Evolutionary conservation across 1,139 yeast species (phyloP).

Genomic region (Geotrichum australiense): DNA sequence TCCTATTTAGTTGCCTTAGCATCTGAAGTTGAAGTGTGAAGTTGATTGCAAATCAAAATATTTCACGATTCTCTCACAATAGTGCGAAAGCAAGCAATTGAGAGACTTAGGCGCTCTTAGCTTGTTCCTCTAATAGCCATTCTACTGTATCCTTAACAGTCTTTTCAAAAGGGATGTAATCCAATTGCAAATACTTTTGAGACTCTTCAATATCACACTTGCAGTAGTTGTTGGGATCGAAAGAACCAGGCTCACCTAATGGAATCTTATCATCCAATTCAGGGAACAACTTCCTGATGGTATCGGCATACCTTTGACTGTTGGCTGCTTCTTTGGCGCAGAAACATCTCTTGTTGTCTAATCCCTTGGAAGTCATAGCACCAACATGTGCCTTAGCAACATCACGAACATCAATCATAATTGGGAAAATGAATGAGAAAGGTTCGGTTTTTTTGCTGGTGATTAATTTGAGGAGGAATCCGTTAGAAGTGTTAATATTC

Average conservation of each 20-base stretch:
- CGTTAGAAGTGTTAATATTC: constrained; percentile 30
- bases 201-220: constrained; percentile 20
- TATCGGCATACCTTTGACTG: constrained; percentile 33
- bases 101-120: no score
- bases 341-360: constrained; percentile 37
- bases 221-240: constrained; percentile 4
- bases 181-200: constrained; percentile 21
- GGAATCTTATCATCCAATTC: constrained; percentile 12
- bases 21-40: no score
- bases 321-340: constrained; percentile 33
- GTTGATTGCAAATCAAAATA: no score
- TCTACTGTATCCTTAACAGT: constrained; percentile 21
- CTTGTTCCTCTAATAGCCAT: constrained; percentile 20
- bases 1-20: no score
- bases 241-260: constrained; percentile 12
- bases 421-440: constrained; percentile 7
- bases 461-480: background rate
- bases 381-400: constrained; percentile 15
- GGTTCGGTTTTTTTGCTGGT: background rate
- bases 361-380: constrained; percentile 22
- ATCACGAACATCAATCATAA: constrained; percentile 17
- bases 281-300: constrained; percentile 27
- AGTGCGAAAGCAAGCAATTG: no score
- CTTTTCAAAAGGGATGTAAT: constrained; percentile 24
- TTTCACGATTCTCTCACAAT: no score